Evolutionary conservation across 768 basidiomycete species (phyloP).

Genomic region (Omphalotus guepiniiformis): DNA sequence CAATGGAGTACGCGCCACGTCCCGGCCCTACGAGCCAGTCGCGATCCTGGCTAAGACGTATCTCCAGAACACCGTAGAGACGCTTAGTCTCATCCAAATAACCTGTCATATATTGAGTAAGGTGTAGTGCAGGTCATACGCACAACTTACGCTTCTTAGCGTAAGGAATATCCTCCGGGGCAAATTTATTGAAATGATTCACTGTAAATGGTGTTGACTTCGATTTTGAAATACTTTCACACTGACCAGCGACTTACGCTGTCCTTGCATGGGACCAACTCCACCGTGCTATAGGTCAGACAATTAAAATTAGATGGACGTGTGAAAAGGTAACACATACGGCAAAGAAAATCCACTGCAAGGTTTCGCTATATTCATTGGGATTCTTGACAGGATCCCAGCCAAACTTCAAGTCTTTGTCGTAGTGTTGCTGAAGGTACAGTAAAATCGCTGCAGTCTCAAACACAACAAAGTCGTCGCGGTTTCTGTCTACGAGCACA

Average conservation of each 20-base stretch:
- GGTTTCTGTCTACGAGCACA: constrained; percentile 54
- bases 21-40: constrained; percentile 81
- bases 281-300: constrained; percentile 4
- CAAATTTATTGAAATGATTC: constrained; percentile 64
- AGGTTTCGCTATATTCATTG: constrained; percentile 62
- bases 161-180: constrained; percentile 66
- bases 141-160: constrained; percentile 53
- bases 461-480: constrained; percentile 63
- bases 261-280: constrained; percentile 87
- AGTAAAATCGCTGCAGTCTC: constrained; percentile 80
- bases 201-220: constrained; percentile 30
- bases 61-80: constrained; percentile 79
- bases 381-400: constrained; percentile 52
- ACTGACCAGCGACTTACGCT: constrained; percentile 25
- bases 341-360: constrained; percentile 88
- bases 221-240: neutral
- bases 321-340: constrained; percentile 29
- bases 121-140: neutral
- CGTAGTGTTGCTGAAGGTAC: constrained; percentile 80
- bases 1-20: constrained; percentile 62
- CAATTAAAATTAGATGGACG: neutral
- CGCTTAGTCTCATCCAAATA: constrained; percentile 81
- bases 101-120: constrained; percentile 38
- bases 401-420: constrained; percentile 66
- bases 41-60: constrained; percentile 56